phyloP scores from a whole-genome alignment of 176 grass and related monocot species.

The Triticum timopheevii region DNA sequence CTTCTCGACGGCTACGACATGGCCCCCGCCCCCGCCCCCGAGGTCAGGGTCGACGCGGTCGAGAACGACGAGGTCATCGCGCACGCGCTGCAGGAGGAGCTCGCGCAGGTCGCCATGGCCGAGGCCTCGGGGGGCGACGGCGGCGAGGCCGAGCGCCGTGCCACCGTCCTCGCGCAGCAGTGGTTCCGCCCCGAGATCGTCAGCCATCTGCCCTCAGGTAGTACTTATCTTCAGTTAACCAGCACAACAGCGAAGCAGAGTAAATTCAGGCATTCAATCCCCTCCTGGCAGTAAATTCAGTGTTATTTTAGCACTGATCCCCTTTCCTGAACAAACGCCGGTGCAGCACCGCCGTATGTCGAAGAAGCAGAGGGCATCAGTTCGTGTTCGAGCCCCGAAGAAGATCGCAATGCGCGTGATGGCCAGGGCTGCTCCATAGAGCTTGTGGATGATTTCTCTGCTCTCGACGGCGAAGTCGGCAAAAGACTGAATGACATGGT shows the following conservation, averaged over 20 bases:
- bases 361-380: conserved; percentile 21
- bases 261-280: not conserved
- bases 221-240: too few relatives aligned
- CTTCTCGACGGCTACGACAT: conserved; percentile 1
- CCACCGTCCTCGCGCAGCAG: conserved; percentile 61
- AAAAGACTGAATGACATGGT: conserved; percentile 78
- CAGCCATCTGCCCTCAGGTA: conserved; percentile 24
- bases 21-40: not conserved
- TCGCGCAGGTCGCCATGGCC: conserved; percentile 51
- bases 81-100: conserved; percentile 64
- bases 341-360: not conserved
- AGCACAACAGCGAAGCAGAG: too few relatives aligned
- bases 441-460: conserved; percentile 47
- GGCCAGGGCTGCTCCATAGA: conserved; percentile 18
- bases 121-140: conserved; percentile 41
- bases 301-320: too few relatives aligned
- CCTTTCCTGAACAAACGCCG: not conserved
- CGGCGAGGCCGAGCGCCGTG: conserved; percentile 18
- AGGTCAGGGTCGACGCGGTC: conserved; percentile 18
- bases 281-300: not conserved
- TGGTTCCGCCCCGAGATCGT: conserved; percentile 40
- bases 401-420: not conserved
- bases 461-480: conserved; percentile 69
- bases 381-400: conserved; percentile 40
- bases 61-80: conserved; percentile 78